Base-by-base conservation (phyloP, 306 rosid species). In the Medicago ruthenica region DNA sequence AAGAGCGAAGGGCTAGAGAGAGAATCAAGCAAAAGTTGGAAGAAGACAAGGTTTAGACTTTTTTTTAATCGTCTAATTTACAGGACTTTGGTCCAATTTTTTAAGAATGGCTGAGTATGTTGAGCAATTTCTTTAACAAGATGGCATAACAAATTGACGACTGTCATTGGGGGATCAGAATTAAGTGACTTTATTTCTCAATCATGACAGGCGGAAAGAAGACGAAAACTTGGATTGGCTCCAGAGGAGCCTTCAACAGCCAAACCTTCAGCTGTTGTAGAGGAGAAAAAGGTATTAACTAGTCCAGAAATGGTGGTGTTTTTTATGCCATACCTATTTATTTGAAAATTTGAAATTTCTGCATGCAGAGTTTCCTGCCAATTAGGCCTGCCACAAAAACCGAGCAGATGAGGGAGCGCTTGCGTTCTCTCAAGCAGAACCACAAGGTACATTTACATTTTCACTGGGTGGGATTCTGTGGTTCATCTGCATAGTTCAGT, bases 351-450 rank as follows among this genome's bases (percentile, higher is more conserved):
- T 61, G 48, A 79, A 80, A 76, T 73, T 71, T 76, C 42, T 75
- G 54, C 10, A 21, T 66, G 82, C 86, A 92, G 99, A 81, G 86
- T 81, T 83, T 82, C 8, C 83, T 96, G 84, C 98, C 97, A 0
- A 45, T 89, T 63, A 89, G 92, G 78, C 97, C 98, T 66, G 96
- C 96, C 67, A 89, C 97, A 82, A 92, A 89, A 82, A 53, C 89
- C 42, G 98, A 96, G 83, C 97, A 89, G 83, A 92, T 92, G 96
- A 92, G 99, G 79, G 99, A 89, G 82, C 89, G 97, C 76, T 75
- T 96, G 79, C 95, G 97, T 50, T 88, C 96, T 79, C 96, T 96
- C 70, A 92, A 96, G 86, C 93, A 88, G 80, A 89, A 77, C 83
- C 96, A 92, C 89, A 96, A 90, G 99, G 99, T 96, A 89, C 82